Evolutionary conservation across 257 asterid genomes (phyloP).

Genomic region (Nicotiana tomentosiformis): DNA sequence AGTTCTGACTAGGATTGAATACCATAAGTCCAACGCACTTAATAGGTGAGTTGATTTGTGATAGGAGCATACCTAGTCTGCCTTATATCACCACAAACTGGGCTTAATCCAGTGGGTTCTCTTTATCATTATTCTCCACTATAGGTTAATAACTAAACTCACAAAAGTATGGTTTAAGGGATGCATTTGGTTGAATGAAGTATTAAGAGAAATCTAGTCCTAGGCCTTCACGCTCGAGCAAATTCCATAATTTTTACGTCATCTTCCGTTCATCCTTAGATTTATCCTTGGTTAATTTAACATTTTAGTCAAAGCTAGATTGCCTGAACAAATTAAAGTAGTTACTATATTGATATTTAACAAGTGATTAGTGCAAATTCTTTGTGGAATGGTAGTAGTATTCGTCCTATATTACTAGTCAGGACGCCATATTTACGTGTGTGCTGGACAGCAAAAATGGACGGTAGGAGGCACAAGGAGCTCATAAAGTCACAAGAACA

Average conservation of each 20-base stretch:
- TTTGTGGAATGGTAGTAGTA: not conserved
- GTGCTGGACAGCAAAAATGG: not conserved
- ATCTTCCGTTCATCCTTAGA: not conserved
- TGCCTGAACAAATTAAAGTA: not conserved
- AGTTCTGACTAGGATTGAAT: constrained; percentile 2
- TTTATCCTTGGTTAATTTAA: not conserved
- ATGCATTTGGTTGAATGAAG: not conserved
- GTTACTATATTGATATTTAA: not conserved
- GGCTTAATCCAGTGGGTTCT: not conserved
- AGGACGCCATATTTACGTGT: not conserved
- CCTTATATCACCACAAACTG: not conserved
- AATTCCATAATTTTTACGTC: not conserved
- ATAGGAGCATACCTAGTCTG: not conserved
- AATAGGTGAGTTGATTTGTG: not conserved
- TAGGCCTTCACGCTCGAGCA: not conserved
- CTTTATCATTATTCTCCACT: not conserved
- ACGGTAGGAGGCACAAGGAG: not conserved
- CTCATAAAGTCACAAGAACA: not conserved
- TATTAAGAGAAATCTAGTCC: not conserved
- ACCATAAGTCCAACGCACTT: not conserved
- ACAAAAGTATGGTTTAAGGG: not conserved
- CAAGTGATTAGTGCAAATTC: not conserved
- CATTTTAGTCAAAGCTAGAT: not conserved
- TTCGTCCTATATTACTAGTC: not conserved
- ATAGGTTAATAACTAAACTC: not conserved